Evolutionary conservation across 257 asterid species (phyloP).

Genomic region (Plantago ovata): DNA sequence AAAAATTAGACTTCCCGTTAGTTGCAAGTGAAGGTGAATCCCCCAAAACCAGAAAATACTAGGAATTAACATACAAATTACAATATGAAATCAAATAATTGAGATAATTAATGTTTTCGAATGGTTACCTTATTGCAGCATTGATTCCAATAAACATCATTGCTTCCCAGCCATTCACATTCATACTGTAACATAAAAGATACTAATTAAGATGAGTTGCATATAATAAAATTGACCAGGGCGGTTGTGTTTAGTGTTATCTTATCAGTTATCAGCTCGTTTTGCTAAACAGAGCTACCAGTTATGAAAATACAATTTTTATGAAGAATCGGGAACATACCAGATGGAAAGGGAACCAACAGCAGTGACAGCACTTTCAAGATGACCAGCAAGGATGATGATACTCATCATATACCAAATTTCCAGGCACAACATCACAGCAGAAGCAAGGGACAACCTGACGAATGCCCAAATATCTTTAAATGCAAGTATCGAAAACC

Average conservation of each 20-base stretch:
- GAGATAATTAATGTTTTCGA: no score
- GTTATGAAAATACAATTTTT: background rate
- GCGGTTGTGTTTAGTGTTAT: no score
- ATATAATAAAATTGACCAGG: no score
- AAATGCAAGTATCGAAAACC: conserved; percentile 37
- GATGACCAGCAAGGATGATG: conserved; percentile 45
- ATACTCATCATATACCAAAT: conserved; percentile 52
- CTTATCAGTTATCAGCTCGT: no score
- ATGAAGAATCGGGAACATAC: conserved; percentile 18
- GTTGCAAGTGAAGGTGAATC: no score
- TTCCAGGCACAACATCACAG: conserved; percentile 48
- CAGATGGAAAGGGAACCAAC: conserved; percentile 53
- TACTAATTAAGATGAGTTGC: background rate
- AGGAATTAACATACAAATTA: no score
- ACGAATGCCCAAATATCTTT: conserved; percentile 48
- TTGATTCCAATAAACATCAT: conserved; percentile 55
- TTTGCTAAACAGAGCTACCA: no score
- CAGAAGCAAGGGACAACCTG: conserved; percentile 45
- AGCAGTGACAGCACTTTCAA: conserved; percentile 40
- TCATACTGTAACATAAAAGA: conserved; percentile 27
- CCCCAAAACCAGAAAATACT: no score
- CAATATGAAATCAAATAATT: no score
- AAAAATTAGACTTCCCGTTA: no score
- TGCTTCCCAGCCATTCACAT: conserved; percentile 42
- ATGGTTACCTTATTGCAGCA: conserved; percentile 52